Conservation (phyloP, 441 rosid species). For the Erysimum pusillum region DNA sequence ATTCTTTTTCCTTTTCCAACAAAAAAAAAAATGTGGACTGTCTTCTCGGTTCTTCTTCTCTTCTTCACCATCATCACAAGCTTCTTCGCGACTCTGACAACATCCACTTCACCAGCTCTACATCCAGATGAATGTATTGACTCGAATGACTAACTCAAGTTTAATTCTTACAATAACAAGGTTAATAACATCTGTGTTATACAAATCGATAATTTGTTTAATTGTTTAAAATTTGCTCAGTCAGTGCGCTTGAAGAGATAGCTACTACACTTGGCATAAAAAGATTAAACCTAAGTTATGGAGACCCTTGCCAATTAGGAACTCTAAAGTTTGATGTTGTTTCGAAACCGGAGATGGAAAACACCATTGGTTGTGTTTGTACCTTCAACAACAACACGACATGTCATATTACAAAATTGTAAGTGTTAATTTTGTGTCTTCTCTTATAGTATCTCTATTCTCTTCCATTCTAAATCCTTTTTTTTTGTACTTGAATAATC, state of each 20-base stretch:
- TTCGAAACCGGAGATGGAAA: background rate
- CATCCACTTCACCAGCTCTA: background rate
- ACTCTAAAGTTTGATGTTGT: constrained; percentile 8
- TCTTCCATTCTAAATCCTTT: background rate
- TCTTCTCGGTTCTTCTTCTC: background rate
- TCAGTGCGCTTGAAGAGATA: constrained; percentile 27
- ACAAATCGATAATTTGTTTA: too few relatives aligned
- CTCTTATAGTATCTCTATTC: background rate
- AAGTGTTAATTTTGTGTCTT: constrained; percentile 1
- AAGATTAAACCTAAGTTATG: constrained; percentile 5
- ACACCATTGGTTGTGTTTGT: constrained; percentile 20
- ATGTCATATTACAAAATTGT: constrained; percentile 38
- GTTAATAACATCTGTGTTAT: background rate
- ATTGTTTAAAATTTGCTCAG: background rate
- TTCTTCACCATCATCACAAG: constrained; percentile 22
- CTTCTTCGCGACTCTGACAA: background rate
- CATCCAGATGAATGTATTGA: background rate
- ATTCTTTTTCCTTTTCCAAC: too few relatives aligned
- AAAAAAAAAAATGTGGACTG: background rate
- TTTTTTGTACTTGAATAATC: background rate
- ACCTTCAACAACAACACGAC: background rate
- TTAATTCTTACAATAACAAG: too few relatives aligned
- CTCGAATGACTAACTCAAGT: too few relatives aligned
- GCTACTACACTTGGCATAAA: constrained; percentile 34
- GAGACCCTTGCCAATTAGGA: constrained; percentile 20